These are phyloP conservation scores for Blepharisma stoltei DNA, from an alignment of 73 alveolate species.

Conservation along the genomic window DNA sequence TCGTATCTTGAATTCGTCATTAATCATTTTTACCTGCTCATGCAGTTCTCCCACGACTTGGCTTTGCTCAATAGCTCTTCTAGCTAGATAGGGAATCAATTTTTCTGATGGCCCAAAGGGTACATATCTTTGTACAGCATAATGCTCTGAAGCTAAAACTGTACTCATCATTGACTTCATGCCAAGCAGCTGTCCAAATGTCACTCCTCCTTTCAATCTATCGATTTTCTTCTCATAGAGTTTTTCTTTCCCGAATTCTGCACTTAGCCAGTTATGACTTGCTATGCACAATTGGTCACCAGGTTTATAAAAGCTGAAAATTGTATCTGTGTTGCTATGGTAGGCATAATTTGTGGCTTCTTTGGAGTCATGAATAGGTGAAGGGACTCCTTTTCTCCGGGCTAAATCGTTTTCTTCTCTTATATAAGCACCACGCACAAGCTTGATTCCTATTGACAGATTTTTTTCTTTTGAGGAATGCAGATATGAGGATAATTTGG, in stretches of 20 bases:
- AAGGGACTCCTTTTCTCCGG: constrained; percentile 33
- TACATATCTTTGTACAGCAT: constrained; percentile 46
- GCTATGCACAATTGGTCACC: constrained; percentile 46
- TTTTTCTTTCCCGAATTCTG: constrained; percentile 36
- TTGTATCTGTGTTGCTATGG: constrained; percentile 34
- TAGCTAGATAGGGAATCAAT: constrained; percentile 62
- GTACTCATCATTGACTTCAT: constrained; percentile 52
- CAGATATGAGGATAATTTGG: not conserved
- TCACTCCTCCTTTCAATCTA: constrained; percentile 25
- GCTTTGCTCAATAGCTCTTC: constrained; percentile 68
- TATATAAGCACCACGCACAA: constrained; percentile 85
- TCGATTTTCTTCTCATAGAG: not conserved
- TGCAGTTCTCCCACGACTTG: constrained; percentile 57
- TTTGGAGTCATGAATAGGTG: constrained; percentile 53
- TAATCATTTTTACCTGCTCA: constrained; percentile 40
- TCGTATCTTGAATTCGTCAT: constrained; percentile 44
- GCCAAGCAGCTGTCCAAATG: constrained; percentile 59
- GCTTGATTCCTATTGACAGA: constrained; percentile 50
- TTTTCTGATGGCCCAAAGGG: constrained; percentile 77
- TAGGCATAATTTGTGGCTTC: constrained; percentile 56
- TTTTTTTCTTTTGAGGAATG: constrained; percentile 41
- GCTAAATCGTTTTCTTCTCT: constrained; percentile 74
- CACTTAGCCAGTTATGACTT: constrained; percentile 59
- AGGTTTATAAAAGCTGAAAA: constrained; percentile 13
- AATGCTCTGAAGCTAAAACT: constrained; percentile 39